Percentiles rank a stretch among this genome's conserved stretches.
Evolutionary conservation across 106 monocot species (phyloP).

Genomic region (Posidonia australis): DNA sequence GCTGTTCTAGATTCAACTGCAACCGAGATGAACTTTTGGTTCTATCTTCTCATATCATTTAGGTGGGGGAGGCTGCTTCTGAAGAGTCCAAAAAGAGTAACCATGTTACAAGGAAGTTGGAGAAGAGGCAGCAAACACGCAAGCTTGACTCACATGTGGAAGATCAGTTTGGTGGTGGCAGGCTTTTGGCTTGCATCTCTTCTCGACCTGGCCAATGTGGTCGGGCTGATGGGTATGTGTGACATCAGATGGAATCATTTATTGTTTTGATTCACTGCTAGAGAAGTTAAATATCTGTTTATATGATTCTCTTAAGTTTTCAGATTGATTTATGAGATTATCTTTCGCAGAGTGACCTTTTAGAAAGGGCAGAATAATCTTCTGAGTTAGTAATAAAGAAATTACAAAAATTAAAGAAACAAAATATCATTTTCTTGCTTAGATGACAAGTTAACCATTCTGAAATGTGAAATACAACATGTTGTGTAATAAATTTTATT

Average conservation of each 20-base stretch:
- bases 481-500: background rate
- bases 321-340: too few relatives aligned
- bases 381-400: background rate
- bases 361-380: too few relatives aligned
- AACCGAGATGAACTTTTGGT: background rate
- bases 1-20: too few relatives aligned
- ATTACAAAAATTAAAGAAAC: background rate
- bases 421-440: background rate
- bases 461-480: background rate
- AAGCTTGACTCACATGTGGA: constrained; percentile 41
- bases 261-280: too few relatives aligned
- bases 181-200: constrained; percentile 35
- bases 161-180: constrained; percentile 44
- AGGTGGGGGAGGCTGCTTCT: constrained; percentile 27
- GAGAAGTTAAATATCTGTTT: too few relatives aligned
- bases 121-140: constrained; percentile 30
- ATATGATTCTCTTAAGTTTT: too few relatives aligned
- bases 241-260: background rate
- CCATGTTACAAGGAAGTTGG: constrained; percentile 33
- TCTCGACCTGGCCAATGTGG: constrained; percentile 50
- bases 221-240: constrained; percentile 15
- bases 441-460: background rate
- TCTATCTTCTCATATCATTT: background rate
- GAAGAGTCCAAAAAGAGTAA: constrained; percentile 30
- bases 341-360: too few relatives aligned